Evolutionary conservation across 768 basidiomycete genomes (phyloP).

Genomic region (Tricholoma sp.): DNA sequence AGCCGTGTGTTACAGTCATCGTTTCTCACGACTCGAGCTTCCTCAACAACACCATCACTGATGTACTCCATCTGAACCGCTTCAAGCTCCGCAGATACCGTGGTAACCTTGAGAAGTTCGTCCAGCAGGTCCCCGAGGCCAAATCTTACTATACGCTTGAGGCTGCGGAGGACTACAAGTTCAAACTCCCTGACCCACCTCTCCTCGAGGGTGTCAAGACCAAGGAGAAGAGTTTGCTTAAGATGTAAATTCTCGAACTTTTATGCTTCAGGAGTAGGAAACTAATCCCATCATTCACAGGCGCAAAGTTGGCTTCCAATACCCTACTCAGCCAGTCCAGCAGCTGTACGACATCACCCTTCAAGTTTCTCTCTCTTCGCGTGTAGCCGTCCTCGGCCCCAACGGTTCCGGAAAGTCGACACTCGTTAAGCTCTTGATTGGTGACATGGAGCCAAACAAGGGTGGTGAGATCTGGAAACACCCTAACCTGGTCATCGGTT

Average conservation of each 20-base stretch:
- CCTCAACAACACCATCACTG: slow-evolving; percentile 98
- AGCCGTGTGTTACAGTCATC: slow-evolving; percentile 60
- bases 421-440: slow-evolving; percentile 93
- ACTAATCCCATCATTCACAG: slow-evolving; percentile 15
- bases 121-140: slow-evolving; percentile 92
- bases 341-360: slow-evolving; percentile 93
- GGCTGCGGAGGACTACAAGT: slow-evolving; percentile 95
- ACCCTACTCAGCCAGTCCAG: slow-evolving; percentile 79
- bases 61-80: slow-evolving; percentile 95
- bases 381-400: slow-evolving; percentile 97
- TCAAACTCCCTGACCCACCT: slow-evolving; percentile 96
- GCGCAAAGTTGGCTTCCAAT: slow-evolving; percentile 96
- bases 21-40: slow-evolving; percentile 97
- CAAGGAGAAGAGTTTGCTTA: slow-evolving; percentile 94
- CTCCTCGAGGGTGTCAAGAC: slow-evolving; percentile 99
- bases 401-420: slow-evolving; percentile 99
- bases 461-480: slow-evolving; percentile 99
- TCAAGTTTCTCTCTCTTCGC: slow-evolving; percentile 96
- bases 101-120: slow-evolving; percentile 93
- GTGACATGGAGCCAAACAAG: slow-evolving; percentile 94
- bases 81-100: slow-evolving; percentile 96
- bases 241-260: slow-evolving; percentile 55
- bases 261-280: background rate
- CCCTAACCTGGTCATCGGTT: slow-evolving; percentile 98
- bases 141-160: slow-evolving; percentile 97